Evolutionary conservation across 345 rosid species (phyloP).

Genomic region (Bruguiera sexangula): DNA sequence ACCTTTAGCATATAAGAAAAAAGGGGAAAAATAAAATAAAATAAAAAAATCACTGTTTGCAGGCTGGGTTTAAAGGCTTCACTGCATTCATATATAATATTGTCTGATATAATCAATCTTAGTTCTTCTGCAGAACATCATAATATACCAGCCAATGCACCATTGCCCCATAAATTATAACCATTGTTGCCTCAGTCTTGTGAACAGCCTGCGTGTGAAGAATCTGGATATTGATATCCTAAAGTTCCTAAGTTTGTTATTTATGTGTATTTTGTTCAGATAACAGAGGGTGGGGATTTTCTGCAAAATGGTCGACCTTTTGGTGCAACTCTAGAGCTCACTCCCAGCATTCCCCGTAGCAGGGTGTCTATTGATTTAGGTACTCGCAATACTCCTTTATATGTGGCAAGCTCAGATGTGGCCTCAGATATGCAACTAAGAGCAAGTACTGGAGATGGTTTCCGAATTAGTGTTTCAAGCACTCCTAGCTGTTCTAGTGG

Average conservation of each 20-base stretch:
- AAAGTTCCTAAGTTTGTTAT: not conserved
- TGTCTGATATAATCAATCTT: too few species aligned
- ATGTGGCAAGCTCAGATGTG: slow-evolving; percentile 65
- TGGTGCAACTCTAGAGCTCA: slow-evolving; percentile 47
- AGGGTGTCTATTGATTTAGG: slow-evolving; percentile 61
- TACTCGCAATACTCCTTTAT: slow-evolving; percentile 37
- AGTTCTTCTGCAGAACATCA: too few species aligned
- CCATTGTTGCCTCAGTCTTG: not conserved
- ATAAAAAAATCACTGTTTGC: too few species aligned
- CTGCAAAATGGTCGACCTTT: slow-evolving; percentile 45
- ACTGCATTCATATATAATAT: too few species aligned
- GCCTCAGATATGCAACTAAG: slow-evolving; percentile 84
- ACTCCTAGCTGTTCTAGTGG: slow-evolving; percentile 92
- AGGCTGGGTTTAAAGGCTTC: too few species aligned
- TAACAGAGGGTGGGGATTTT: slow-evolving; percentile 47
- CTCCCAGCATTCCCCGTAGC: slow-evolving; percentile 41
- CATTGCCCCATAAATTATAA: too few species aligned
- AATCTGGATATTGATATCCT: not conserved
- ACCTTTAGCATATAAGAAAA: too few species aligned
- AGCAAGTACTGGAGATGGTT: slow-evolving; percentile 80
- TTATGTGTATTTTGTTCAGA: slow-evolving; percentile 38
- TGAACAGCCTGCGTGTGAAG: not conserved
- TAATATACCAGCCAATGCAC: too few species aligned
- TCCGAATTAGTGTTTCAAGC: slow-evolving; percentile 90
- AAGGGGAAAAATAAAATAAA: too few species aligned